Conservation (phyloP, 345 rosid genomes). For the Salix brachista region DNA sequence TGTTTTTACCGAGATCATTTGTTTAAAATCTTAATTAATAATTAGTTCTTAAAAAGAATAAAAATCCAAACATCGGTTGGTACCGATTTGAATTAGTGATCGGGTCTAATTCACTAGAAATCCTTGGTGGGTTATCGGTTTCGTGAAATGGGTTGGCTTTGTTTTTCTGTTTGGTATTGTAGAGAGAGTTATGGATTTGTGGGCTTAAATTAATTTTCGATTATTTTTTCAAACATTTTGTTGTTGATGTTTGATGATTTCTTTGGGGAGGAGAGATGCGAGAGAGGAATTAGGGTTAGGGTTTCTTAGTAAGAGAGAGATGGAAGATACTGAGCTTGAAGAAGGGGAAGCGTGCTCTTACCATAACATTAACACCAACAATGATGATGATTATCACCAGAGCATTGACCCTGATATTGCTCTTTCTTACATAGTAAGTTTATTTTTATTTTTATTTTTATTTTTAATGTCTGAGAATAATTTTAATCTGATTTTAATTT, state of each 20-base stretch:
- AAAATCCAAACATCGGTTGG: neutral
- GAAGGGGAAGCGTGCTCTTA: conserved; percentile 39
- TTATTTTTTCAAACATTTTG: neutral
- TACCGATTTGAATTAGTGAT: conserved; percentile 30
- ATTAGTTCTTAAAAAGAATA: neutral
- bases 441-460: neutral
- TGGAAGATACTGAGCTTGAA: conserved; percentile 41
- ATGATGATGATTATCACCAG: conserved; percentile 41
- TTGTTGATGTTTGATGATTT: conserved; percentile 23
- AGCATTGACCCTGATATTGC: conserved; percentile 65
- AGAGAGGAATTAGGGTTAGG: conserved; percentile 32
- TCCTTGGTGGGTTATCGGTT: conserved; percentile 29
- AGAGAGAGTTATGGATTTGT: conserved; percentile 1
- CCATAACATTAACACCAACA: conserved; percentile 20
- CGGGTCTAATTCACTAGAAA: conserved; percentile 37
- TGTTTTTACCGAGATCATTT: neutral
- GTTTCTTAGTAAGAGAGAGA: conserved; percentile 24
- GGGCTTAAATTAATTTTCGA: neutral
- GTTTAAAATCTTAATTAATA: neutral
- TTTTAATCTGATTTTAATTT: neutral
- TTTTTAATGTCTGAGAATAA: neutral
- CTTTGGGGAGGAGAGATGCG: conserved; percentile 31
- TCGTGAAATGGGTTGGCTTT: conserved; percentile 12
- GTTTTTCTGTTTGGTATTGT: conserved; percentile 7
- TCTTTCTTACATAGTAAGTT: conserved; percentile 79